phyloP scores from a whole-genome alignment of 202 grass and related monocot species.

The Hordeum pubiflorum region DNA sequence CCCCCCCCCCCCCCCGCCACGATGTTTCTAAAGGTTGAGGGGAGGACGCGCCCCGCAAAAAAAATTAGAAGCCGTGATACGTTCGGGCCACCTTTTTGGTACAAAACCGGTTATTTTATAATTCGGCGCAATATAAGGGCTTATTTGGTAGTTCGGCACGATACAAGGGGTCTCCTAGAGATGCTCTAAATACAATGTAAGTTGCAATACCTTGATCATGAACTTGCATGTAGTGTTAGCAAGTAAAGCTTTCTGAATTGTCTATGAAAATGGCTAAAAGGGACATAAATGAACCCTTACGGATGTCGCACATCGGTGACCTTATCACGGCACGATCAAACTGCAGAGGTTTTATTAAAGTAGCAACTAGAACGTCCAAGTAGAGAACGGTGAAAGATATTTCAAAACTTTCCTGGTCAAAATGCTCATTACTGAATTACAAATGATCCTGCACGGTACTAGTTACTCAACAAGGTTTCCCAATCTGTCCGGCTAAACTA shows the following conservation, averaged over 20 bases:
- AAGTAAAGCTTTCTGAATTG: background rate
- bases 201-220: background rate
- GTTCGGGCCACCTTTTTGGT: no score
- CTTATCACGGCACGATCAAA: background rate
- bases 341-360: conserved; percentile 23
- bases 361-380: background rate
- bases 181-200: no score
- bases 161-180: no score
- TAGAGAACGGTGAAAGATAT: background rate
- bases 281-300: background rate
- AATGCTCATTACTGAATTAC: background rate
- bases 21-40: no score
- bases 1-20: no score
- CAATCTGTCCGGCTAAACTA: conserved; percentile 19
- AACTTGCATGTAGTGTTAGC: background rate
- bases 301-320: no score
- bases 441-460: background rate
- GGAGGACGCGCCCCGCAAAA: no score
- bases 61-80: no score
- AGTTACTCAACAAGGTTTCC: conserved; percentile 3
- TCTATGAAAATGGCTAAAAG: background rate
- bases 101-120: no score
- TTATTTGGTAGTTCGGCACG: no score
- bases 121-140: no score
- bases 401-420: background rate